Base-by-base conservation (phyloP, 352 stramenopile genomes). In the Thalassiosira mediterranea region DNA sequence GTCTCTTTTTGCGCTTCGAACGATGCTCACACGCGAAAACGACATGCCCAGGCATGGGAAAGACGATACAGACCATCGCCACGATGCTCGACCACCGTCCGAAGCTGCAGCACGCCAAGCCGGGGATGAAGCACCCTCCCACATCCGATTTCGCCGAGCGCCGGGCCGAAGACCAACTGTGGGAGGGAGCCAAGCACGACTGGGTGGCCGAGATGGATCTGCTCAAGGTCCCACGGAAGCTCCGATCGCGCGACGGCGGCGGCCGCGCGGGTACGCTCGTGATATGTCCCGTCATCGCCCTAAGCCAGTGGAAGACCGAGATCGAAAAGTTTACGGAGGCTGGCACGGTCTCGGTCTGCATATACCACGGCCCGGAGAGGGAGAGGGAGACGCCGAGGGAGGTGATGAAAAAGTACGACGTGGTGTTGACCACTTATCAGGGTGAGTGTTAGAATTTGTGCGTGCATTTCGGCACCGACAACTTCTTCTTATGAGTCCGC, bases 381-480 rank as follows among this genome's bases (percentile, higher is more conserved):
- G 84, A 91, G 84, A 64, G 66, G 47, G 88, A 95, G 52, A 84
- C 83, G 4, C 79, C 88, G 15, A 51, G 76, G 8, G 76, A 88
- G 51, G 66, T 88, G 32, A 94, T 99, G 44, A 89, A 88, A 5
- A 95, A 95, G 28, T 98, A 98, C 71, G 97, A 99, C 69, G 93
- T 99, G 31, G 96, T 99, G 3, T 88, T 99, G 0, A 99, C 97
- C 1, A 99, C 97, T 0, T 99, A 99, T 84, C 97, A 94, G 61
- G 72, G 53, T 78, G 38, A 62, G 29, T 15, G 23, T 17, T 37
- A 13, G 3, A 15, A 7, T 37, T 28, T 5, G 34, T 13, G 34
- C 34, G 34, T 42, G 34, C 34, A 34, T 13, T 5, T 59, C 23
- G 13, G n/a, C n/a, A n/a, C n/a, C n/a, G n/a, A n/a, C n/a, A n/a